Evolutionary conservation across 2,329 filamentous ascomycete species (phyloP), one percentile per base, ranked within the genome.

Genomic region (Penicillium palitans): DNA sequence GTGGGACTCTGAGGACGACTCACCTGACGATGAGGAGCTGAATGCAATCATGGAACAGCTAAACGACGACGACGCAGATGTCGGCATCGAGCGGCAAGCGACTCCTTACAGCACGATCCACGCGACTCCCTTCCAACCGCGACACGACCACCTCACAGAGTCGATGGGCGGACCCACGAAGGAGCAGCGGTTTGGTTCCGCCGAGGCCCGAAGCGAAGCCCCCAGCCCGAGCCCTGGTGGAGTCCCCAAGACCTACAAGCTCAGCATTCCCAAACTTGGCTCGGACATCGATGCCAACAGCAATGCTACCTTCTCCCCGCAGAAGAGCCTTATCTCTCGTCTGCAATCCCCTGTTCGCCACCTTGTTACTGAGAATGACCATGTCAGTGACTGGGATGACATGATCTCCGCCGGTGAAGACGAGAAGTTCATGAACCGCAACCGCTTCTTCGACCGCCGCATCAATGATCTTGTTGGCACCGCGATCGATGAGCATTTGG

Each of bases 1-100:
- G 33, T 52, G 66, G 15, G 66, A 66, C 48, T 68, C 68, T 6
- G 69, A 62, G 3, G 59, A 68, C 6, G 74, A 76, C 24, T 76
- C 75, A 0, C 68, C 67, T n/a, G 67, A 78, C 55, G 73, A 75
- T 37, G 70, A 93, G 65, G 92, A 97, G 70, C 93, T 97, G 68
- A 93, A 97, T 78, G 91, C 89, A 45, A 87, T 97, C 52, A 96
- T 98, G 91, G 86, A 88, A 63, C 89, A 95, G 60, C 83, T 97
- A 67, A 88, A 91, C 58, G 85, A 82, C 58, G 85, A 82, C 48
- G 86, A 91, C 64, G 89, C 89, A 2, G 87, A 88, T 52, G 85
- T 89, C 72, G 90, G 90, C 13, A 84, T 91, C 59, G 90, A 91
- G 70, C 87, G 87, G 68, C 63, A 74, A n/a, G 72, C 66, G 27